phyloP scores from a whole-genome alignment of 768 basidiomycete genomes.

The Phanerochaete carnosa region DNA sequence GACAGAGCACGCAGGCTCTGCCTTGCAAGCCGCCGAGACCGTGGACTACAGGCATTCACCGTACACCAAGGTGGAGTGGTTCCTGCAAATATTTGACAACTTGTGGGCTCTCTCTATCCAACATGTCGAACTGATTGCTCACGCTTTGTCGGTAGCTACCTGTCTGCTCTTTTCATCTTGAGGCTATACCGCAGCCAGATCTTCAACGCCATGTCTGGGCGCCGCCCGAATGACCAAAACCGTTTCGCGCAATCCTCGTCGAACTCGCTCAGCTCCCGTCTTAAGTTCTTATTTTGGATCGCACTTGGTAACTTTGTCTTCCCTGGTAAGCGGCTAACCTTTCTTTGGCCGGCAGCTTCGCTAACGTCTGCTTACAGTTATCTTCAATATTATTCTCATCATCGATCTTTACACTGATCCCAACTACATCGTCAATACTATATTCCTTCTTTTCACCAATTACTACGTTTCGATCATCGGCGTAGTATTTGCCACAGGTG shows the following conservation, averaged over 20 bases:
- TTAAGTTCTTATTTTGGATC: not conserved
- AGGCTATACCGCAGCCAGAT: not conserved
- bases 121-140: not conserved
- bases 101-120: not conserved
- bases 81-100: not conserved
- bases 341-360: no score
- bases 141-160: not conserved
- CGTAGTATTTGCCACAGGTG: not conserved
- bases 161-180: not conserved
- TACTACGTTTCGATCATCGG: not conserved
- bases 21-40: not conserved
- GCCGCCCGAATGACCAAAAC: no score
- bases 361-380: not conserved
- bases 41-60: not conserved
- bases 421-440: not conserved
- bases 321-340: not conserved
- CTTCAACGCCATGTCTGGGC: no score
- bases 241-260: not conserved
- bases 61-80: not conserved
- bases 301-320: not conserved
- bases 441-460: not conserved
- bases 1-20: not conserved
- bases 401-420: not conserved
- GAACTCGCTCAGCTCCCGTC: not conserved
- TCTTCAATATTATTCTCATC: not conserved